Base-by-base conservation (phyloP, 2,329 filamentous ascomycete genomes). In the Aspergillus latus region DNA sequence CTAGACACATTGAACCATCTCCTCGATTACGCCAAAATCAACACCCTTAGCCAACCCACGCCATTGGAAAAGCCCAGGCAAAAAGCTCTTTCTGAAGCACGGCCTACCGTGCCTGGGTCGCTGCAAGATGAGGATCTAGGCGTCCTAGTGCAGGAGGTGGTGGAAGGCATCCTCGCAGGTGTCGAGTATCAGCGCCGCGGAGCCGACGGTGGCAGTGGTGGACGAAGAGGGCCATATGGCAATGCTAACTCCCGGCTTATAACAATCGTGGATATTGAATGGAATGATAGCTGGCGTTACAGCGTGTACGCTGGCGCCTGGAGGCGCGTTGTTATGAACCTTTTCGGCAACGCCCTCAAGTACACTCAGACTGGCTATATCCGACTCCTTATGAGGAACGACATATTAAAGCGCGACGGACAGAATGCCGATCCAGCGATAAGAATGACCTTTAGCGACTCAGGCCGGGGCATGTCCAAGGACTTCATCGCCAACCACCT, bases 1-100 rank as follows among this genome's bases (percentile, higher is more conserved):
- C 63, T 76, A 1, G 73, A 75, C 34, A 75, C 73, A 0, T 66
- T 77, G 13, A 68, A 72, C 32, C 65, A 72, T 32, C 61, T 73
- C 15, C 62, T 71, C 0, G 67, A 68, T 9, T 64, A 60, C 46
- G 58, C 64, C 8, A 63, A 62, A 28, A 66, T 66, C 15, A 66
- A 66, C n/a, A 56, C 49, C 3, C 46, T 59, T 9, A 57, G 54
- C 3, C 34, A 13, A 5, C 34, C 34, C 11, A 13, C 8, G 10
- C 49, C 26, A 8, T 9, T 11, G 16, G 21, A 44, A 3, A 44
- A 44, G 42, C 9, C 42, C 3, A 10, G 42, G 4, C 32, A 39
- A 10, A 49, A 39, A n/a, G 9, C 16, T 7, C n/a, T 9, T 8
- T 6, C 2, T 7, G 15, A 39, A 13, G 5, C 30, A 8, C 32